These are phyloP conservation scores for Acacia melanoxylon DNA, from an alignment of 306 rosid species.

Conservation along the genomic window DNA sequence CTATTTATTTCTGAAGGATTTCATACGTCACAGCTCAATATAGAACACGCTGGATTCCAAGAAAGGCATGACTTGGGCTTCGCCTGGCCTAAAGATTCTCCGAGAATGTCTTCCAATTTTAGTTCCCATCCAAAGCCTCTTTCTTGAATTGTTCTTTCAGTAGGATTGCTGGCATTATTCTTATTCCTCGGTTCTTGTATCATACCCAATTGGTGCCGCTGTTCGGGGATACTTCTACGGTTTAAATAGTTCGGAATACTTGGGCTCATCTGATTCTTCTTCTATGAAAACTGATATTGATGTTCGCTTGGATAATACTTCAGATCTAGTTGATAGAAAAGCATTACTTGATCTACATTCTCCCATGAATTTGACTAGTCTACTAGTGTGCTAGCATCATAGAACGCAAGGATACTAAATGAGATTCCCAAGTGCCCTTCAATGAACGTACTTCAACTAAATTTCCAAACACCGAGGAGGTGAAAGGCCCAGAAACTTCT, in stretches of 20 bases:
- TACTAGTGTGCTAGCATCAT: slow-evolving; percentile 17
- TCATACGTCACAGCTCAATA: slow-evolving; percentile 25
- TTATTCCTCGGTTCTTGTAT: no score
- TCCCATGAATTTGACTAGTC: slow-evolving; percentile 19
- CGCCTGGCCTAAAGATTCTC: slow-evolving; percentile 56
- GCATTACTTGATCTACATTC: slow-evolving; percentile 26
- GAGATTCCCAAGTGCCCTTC: no score
- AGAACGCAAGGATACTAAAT: no score
- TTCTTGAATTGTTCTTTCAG: slow-evolving; percentile 69
- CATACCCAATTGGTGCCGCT: no score
- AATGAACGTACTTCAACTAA: no score
- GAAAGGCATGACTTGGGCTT: slow-evolving; percentile 67
- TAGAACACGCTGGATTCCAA: slow-evolving; percentile 37
- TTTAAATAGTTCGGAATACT: no score
- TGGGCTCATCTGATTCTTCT: slow-evolving; percentile 28
- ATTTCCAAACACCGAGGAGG: no score
- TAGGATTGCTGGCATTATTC: slow-evolving; percentile 70
- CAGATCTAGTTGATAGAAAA: no score
- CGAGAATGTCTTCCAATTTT: slow-evolving; percentile 58
- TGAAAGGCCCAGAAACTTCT: no score
- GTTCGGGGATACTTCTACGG: no score
- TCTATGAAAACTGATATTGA: slow-evolving; percentile 32
- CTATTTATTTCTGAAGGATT: slow-evolving; percentile 8
- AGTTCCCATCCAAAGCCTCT: slow-evolving; percentile 58
- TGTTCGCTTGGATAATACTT: no score